These are phyloP conservation scores for Gelatoporia subvermispora DNA, from an alignment of 768 basidiomycete species.

Conservation along the genomic window DNA sequence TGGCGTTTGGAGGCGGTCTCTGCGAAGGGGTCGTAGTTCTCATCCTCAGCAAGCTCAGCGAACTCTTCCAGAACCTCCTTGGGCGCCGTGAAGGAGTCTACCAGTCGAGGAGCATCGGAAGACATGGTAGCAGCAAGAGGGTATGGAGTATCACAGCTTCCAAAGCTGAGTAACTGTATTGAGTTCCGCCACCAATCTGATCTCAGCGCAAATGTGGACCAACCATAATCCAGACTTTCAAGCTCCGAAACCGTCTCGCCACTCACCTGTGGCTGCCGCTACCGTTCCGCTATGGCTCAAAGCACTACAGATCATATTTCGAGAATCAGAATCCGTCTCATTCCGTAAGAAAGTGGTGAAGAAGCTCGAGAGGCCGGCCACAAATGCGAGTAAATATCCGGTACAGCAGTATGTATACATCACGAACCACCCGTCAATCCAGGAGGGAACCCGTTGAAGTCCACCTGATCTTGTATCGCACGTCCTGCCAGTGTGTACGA, in stretches of 20 bases:
- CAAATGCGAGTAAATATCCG: not conserved
- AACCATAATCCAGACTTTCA: too few species aligned
- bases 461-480: conserved; percentile 84
- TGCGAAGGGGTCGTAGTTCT: conserved; percentile 86
- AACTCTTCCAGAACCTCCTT: conserved; percentile 95
- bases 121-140: conserved; percentile 20
- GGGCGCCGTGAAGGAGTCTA: conserved; percentile 89
- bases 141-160: not conserved
- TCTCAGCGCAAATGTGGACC: too few species aligned
- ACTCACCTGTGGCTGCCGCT: too few species aligned
- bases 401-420: conserved; percentile 6
- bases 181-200: too few species aligned
- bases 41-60: conserved; percentile 88
- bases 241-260: too few species aligned
- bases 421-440: conserved; percentile 50
- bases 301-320: too few species aligned
- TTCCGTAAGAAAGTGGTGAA: too few species aligned
- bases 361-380: not conserved
- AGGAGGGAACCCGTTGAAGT: conserved; percentile 87
- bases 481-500: conserved; percentile 68
- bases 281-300: too few species aligned
- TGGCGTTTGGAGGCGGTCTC: conserved; percentile 92
- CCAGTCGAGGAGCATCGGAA: conserved; percentile 46
- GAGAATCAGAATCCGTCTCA: too few species aligned
- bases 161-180: too few species aligned